Evolutionary conservation across 768 basidiomycete species (phyloP).

Genomic region (Mycena haematopus): DNA sequence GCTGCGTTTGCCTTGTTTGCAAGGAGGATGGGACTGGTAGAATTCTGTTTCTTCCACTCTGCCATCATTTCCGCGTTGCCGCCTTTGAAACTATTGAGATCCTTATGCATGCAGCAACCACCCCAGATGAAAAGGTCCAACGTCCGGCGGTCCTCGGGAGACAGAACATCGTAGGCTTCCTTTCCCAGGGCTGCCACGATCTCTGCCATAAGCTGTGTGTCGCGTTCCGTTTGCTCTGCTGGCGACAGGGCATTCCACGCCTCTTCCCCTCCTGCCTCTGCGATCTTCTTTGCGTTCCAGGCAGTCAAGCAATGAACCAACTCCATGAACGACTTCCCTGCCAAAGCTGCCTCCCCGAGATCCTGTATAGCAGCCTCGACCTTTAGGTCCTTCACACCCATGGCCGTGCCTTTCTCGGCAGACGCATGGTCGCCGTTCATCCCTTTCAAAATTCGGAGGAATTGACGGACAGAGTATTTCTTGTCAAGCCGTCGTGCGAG

Average conservation of each 20-base stretch:
- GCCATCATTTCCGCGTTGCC: constrained; percentile 25
- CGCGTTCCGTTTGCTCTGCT: constrained; percentile 30
- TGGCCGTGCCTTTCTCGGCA: constrained; percentile 30
- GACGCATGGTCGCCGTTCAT: constrained; percentile 38
- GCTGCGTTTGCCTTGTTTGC: no score
- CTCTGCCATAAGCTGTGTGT: constrained; percentile 28
- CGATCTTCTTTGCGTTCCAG: constrained; percentile 33
- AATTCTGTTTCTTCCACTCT: no score
- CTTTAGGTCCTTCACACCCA: constrained; percentile 29
- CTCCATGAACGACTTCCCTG: constrained; percentile 19
- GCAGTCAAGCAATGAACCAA: constrained; percentile 30
- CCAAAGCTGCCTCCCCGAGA: constrained; percentile 29
- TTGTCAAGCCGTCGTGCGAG: no score
- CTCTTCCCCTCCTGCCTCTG: constrained; percentile 34
- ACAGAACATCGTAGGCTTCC: constrained; percentile 31
- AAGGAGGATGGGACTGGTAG: no score
- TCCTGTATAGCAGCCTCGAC: constrained; percentile 16
- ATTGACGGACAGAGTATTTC: neutral
- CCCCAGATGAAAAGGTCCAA: constrained; percentile 42
- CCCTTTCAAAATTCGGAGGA: constrained; percentile 24
- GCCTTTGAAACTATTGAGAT: constrained; percentile 41
- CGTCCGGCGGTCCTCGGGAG: constrained; percentile 25
- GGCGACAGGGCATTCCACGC: constrained; percentile 33
- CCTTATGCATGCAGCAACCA: constrained; percentile 50
- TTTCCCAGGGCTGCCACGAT: constrained; percentile 32